These are phyloP conservation scores for Tilletia walkeri DNA, from an alignment of 1,284 basidiomycete genomes.

Conservation along the genomic window DNA sequence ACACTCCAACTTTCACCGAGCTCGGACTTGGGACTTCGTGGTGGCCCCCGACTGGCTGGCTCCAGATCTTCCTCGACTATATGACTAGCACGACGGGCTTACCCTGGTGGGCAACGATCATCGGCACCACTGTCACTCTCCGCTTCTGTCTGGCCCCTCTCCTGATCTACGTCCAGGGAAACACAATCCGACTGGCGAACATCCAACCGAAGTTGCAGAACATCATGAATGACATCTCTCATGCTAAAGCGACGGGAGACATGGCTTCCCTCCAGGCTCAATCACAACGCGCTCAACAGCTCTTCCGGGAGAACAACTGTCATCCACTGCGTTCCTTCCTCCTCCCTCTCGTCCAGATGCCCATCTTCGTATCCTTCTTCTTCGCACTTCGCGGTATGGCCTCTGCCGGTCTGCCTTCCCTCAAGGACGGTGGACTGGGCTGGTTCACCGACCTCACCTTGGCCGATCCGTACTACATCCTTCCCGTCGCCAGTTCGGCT, in stretches of 20 bases:
- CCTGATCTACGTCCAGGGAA: slow-evolving; percentile 67
- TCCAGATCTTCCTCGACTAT: slow-evolving; percentile 67
- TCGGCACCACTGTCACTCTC: slow-evolving; percentile 69
- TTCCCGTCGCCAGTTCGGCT: slow-evolving; percentile 69
- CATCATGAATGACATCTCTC: slow-evolving; percentile 62
- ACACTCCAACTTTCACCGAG: slow-evolving; percentile 30
- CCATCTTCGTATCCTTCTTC: slow-evolving; percentile 81
- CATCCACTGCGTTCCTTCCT: slow-evolving; percentile 65
- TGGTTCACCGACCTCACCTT: slow-evolving; percentile 76
- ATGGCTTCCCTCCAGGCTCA: slow-evolving; percentile 63
- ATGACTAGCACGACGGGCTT: slow-evolving; percentile 69
- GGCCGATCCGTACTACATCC: slow-evolving; percentile 73
- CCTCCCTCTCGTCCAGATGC: slow-evolving; percentile 70
- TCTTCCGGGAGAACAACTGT: slow-evolving; percentile 72
- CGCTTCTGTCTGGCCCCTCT: slow-evolving; percentile 71
- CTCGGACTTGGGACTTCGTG: slow-evolving; percentile 66
- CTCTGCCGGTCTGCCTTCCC: slow-evolving; percentile 68
- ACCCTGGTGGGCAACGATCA: slow-evolving; percentile 62
- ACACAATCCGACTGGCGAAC: slow-evolving; percentile 69
- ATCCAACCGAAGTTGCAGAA: slow-evolving; percentile 66
- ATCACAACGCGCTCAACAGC: slow-evolving; percentile 64
- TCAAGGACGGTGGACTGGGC: slow-evolving; percentile 73
- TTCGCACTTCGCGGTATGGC: slow-evolving; percentile 76
- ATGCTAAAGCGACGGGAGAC: slow-evolving; percentile 61
- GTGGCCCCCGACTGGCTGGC: slow-evolving; percentile 65